Percentiles rank a stretch among this genome's conserved stretches.
These are phyloP conservation scores for Coprinellus aureogranulatus DNA, from an alignment of 768 basidiomycete species.

Conservation along the genomic window DNA sequence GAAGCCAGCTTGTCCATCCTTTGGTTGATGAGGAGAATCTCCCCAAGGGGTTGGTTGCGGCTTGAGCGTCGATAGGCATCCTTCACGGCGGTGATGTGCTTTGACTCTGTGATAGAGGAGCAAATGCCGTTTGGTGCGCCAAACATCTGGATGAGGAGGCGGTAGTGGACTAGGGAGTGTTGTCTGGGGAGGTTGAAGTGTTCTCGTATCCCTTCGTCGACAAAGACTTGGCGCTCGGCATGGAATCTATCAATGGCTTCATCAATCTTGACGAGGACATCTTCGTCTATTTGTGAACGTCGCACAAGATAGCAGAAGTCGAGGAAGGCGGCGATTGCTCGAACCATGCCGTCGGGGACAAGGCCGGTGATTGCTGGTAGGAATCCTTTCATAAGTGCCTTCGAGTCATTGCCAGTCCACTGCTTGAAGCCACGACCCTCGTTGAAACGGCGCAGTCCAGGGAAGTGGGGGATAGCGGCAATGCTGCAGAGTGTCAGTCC, in stretches of 20 bases:
- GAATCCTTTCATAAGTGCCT: constrained; percentile 34
- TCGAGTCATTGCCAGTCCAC: constrained; percentile 37
- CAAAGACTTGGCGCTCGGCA: background rate
- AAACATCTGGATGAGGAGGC: background rate
- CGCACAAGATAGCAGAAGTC: constrained; percentile 34
- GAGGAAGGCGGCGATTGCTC: constrained; percentile 23
- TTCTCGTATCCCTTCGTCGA: background rate
- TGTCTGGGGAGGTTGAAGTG: background rate
- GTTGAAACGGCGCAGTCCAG: constrained; percentile 21
- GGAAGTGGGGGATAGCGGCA: constrained; percentile 17
- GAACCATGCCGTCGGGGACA: constrained; percentile 15
- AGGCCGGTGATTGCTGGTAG: constrained; percentile 14
- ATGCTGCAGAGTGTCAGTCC: too few species aligned
- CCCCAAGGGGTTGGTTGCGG: constrained; percentile 17
- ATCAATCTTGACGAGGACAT: background rate
- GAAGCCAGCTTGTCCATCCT: constrained; percentile 17
- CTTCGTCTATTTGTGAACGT: background rate
- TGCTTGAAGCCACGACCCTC: constrained; percentile 28
- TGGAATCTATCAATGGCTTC: background rate
- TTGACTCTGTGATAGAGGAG: constrained; percentile 19
- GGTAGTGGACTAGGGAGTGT: constrained; percentile 9
- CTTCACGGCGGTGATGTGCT: constrained; percentile 20
- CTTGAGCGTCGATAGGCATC: background rate
- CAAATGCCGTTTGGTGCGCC: constrained; percentile 15
- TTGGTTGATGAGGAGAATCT: constrained; percentile 22